phyloP scores from a whole-genome alignment of 371 early-diverging fungal species.

The Saksenaea oblongispora region DNA sequence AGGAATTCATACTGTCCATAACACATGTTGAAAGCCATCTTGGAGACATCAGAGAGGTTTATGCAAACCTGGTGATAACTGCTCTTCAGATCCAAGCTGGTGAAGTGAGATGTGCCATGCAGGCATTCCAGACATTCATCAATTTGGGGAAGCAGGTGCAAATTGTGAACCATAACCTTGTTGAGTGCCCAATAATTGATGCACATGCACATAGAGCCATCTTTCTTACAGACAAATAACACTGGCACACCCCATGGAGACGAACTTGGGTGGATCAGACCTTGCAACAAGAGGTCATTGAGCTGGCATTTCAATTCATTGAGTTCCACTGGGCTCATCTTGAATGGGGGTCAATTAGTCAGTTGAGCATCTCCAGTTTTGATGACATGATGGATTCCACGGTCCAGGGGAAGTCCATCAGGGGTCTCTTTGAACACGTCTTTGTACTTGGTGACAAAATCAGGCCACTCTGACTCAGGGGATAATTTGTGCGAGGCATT shows the following conservation, averaged over 20 bases:
- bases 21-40: constrained; percentile 36
- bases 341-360: background rate
- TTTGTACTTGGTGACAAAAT: background rate
- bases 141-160: constrained; percentile 9
- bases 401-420: constrained; percentile 5
- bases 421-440: constrained; percentile 6
- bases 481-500: too few relatives aligned
- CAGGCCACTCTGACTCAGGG: constrained; percentile 6
- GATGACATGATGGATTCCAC: constrained; percentile 11
- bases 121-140: constrained; percentile 47
- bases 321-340: constrained; percentile 10
- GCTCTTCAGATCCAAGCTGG: constrained; percentile 46
- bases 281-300: background rate
- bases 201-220: constrained; percentile 46
- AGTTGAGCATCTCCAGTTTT: constrained; percentile 3
- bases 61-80: constrained; percentile 45
- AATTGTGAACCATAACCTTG: background rate
- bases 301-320: background rate
- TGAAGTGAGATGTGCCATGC: constrained; percentile 34
- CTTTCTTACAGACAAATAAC: constrained; percentile 59
- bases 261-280: constrained; percentile 9
- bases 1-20: too few relatives aligned
- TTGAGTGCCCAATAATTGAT: constrained; percentile 21
- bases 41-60: constrained; percentile 17
- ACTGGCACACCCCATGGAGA: too few relatives aligned